These are phyloP conservation scores for Daldinia grandis DNA, from an alignment of 495 filamentous ascomycete species.

Conservation along the genomic window DNA sequence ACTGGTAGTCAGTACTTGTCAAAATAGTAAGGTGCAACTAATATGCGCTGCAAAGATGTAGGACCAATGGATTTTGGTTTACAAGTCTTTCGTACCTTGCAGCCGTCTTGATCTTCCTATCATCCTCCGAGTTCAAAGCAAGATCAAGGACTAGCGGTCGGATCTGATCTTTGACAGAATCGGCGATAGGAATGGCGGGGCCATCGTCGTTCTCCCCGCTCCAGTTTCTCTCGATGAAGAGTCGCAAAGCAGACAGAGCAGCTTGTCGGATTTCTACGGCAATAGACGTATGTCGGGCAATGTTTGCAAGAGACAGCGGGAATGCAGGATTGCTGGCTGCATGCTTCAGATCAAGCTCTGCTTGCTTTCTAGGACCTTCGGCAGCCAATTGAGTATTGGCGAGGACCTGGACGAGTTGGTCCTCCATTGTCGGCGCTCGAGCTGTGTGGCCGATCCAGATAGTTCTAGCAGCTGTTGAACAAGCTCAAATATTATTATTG, in stretches of 20 bases:
- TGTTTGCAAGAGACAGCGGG: constrained; percentile 77
- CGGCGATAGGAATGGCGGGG: constrained; percentile 70
- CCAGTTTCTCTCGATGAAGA: constrained; percentile 84
- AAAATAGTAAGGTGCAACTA: neutral
- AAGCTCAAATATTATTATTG: neutral
- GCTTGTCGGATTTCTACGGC: constrained; percentile 80
- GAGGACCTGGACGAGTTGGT: constrained; percentile 81
- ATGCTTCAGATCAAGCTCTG: constrained; percentile 77
- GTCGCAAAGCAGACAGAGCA: constrained; percentile 79
- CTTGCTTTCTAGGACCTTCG: constrained; percentile 75
- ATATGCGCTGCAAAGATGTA: neutral
- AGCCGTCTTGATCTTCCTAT: constrained; percentile 84
- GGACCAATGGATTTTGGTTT: neutral
- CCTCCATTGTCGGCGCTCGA: constrained; percentile 68
- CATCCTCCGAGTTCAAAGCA: constrained; percentile 75
- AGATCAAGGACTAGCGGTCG: constrained; percentile 74
- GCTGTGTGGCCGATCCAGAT: neutral
- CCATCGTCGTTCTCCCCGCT: constrained; percentile 63
- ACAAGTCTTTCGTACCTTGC: constrained; percentile 62
- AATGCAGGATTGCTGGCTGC: constrained; percentile 72
- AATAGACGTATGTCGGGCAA: constrained; percentile 76
- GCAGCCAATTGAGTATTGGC: constrained; percentile 77
- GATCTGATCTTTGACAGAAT: constrained; percentile 76
- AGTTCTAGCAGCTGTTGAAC: neutral
- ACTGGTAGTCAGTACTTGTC: constrained; percentile 21